Conservation (phyloP, 2,329 filamentous ascomycete genomes). For the Exophiala bonariae region DNA sequence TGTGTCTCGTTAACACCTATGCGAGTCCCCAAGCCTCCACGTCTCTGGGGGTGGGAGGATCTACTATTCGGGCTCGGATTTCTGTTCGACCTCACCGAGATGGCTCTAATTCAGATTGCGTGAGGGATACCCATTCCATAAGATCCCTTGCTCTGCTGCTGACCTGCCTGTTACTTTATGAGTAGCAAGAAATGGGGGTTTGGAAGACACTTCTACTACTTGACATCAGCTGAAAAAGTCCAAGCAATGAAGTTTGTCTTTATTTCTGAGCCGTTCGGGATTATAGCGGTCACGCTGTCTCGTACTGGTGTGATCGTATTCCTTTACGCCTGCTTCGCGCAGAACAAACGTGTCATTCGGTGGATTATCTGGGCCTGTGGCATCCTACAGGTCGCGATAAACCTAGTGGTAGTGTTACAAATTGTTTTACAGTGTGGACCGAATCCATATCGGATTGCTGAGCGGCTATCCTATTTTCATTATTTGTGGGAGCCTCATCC, state of each 20-base stretch:
- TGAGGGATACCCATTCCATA: too few relatives aligned
- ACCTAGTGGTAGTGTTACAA: constrained; percentile 36
- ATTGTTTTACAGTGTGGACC: constrained; percentile 39
- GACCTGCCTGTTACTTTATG: neutral
- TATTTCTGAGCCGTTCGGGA: constrained; percentile 32
- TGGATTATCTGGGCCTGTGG: constrained; percentile 34
- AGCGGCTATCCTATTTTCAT: constrained; percentile 36
- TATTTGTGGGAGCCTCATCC: constrained; percentile 41
- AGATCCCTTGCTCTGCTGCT: neutral
- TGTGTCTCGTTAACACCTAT: too few relatives aligned
- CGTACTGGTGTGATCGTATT: constrained; percentile 40
- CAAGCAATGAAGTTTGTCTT: constrained; percentile 33
- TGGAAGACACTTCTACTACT: constrained; percentile 35
- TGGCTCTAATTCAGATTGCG: too few relatives aligned
- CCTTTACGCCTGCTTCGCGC: constrained; percentile 35
- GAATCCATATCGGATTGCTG: constrained; percentile 31
- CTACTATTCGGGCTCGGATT: too few relatives aligned
- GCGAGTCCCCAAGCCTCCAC: too few relatives aligned
- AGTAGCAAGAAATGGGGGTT: constrained; percentile 33
- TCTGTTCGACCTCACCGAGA: too few relatives aligned
- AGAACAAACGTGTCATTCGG: constrained; percentile 33
- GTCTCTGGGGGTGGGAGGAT: too few relatives aligned
- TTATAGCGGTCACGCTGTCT: constrained; percentile 36
- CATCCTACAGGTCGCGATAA: constrained; percentile 34
- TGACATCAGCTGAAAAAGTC: constrained; percentile 27